Evolutionary conservation across 345 rosid genomes (phyloP).

Genomic region (Eucalyptus polyanthemos): DNA sequence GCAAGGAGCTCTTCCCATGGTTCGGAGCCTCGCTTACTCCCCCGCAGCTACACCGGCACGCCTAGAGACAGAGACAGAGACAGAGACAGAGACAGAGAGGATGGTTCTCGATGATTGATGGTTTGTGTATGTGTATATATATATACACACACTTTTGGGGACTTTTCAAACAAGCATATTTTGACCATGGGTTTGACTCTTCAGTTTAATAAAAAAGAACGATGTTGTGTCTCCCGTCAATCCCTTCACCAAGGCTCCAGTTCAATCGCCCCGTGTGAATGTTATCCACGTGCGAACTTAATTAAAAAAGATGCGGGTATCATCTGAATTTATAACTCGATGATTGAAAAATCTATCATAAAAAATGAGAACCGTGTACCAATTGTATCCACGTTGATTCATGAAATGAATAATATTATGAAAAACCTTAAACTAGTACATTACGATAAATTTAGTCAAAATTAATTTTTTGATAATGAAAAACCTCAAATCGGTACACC

Average conservation of each 20-base stretch:
- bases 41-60: neutral
- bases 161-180: neutral
- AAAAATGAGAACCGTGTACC: neutral
- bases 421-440: accelerated
- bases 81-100: neutral
- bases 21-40: neutral
- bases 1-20: conserved; percentile 35
- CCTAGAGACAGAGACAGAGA: neutral
- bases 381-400: neutral
- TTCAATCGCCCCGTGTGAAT: neutral
- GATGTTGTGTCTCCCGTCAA: neutral
- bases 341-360: neutral
- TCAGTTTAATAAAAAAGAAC: neutral
- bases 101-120: neutral
- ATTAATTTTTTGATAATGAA: too few relatives aligned
- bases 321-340: neutral
- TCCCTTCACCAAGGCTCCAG: neutral
- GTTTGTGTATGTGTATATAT: neutral
- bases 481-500: accelerated
- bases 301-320: neutral
- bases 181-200: neutral
- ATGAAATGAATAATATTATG: accelerated
- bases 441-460: accelerated
- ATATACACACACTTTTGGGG: neutral
- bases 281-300: neutral